Conservation (phyloP, 1,284 basidiomycete species). For the Irpex rosettiformis region DNA sequence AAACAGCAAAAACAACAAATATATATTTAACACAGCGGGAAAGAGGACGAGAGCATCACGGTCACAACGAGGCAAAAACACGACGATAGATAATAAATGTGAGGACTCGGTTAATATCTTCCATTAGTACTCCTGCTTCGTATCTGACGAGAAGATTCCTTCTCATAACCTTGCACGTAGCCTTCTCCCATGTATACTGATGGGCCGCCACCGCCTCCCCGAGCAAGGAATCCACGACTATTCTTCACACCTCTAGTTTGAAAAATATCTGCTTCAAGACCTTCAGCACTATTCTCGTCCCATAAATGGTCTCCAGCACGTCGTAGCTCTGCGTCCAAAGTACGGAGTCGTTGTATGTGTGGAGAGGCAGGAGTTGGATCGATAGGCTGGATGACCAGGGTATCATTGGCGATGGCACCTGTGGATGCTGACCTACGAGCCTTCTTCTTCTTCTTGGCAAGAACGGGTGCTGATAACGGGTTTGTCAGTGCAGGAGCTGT, state of each 20-base stretch:
- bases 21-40: no score
- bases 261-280: constrained; percentile 28
- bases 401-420: background rate
- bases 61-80: background rate
- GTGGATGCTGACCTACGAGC: background rate
- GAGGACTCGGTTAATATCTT: background rate
- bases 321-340: constrained; percentile 64
- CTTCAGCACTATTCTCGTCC: constrained; percentile 27
- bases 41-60: background rate
- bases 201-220: constrained; percentile 64
- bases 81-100: background rate
- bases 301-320: constrained; percentile 37
- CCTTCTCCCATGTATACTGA: constrained; percentile 69
- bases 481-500: background rate
- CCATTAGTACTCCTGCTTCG: background rate
- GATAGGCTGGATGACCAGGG: background rate
- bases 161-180: constrained; percentile 47
- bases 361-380: constrained; percentile 7
- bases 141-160: constrained; percentile 4
- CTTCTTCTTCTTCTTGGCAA: background rate
- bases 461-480: background rate
- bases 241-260: constrained; percentile 53
- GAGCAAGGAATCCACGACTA: constrained; percentile 60
- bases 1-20: no score
- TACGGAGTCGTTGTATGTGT: constrained; percentile 37